Evolutionary conservation across 371 early-diverging fungal genomes (phyloP).

Genomic region (Mortierella sp.): DNA sequence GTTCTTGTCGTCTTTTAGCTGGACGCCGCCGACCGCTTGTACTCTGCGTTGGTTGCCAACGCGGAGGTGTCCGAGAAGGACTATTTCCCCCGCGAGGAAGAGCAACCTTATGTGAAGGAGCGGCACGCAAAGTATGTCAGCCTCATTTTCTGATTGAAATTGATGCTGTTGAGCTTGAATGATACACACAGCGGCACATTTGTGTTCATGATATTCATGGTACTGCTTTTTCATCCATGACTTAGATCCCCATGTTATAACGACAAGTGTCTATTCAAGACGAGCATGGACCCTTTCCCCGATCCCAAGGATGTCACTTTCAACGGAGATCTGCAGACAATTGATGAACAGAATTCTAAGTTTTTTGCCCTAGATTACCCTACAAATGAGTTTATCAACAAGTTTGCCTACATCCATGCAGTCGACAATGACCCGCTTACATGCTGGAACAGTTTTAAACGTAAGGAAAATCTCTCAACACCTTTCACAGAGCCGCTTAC

Average conservation of each 20-base stretch:
- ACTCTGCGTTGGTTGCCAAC: conserved; percentile 59
- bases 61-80: conserved; percentile 60
- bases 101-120: conserved; percentile 58
- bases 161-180: too few relatives aligned
- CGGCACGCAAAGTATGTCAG: conserved; percentile 59
- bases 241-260: conserved; percentile 64
- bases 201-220: too few relatives aligned
- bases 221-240: not conserved
- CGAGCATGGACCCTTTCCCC: conserved; percentile 67
- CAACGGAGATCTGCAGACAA: conserved; percentile 55
- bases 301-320: conserved; percentile 56
- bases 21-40: conserved; percentile 65
- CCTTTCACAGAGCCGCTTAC: too few relatives aligned
- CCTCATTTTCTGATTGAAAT: too few relatives aligned
- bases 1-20: conserved; percentile 44
- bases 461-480: too few relatives aligned
- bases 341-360: conserved; percentile 55
- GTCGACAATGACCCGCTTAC: conserved; percentile 65
- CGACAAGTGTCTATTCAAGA: conserved; percentile 68
- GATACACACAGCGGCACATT: too few relatives aligned
- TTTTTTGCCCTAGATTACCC: conserved; percentile 57
- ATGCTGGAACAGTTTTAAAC: conserved; percentile 68
- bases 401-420: conserved; percentile 62
- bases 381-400: conserved; percentile 55
- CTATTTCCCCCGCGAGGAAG: conserved; percentile 63